Base-by-base conservation (phyloP, 441 rosid species). In the Macaranga tanarius region DNA sequence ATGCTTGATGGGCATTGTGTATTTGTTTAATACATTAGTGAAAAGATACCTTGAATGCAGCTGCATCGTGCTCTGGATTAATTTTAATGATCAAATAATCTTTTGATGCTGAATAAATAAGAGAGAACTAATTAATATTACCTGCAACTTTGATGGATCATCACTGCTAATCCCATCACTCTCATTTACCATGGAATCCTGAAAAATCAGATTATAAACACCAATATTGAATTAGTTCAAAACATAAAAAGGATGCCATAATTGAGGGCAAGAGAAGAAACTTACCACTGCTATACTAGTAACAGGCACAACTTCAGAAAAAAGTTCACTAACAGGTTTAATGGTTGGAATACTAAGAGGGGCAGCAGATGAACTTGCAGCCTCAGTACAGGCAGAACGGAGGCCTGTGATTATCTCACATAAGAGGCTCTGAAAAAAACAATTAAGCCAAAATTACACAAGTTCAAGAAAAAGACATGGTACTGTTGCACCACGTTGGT, bases 321-420 rank as follows among this genome's bases (percentile, higher is more conserved):
- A 84, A 73, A 91, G 91, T 77, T 86, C 88, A 57, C 65, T 75
- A 26, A 91, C 89, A 74, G 95, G 92, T 82, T 87, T 90, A 16
- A 84, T 69, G 22, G 79, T 76, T 66, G 86, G 84, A 76, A 87
- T 60, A 73, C 82, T 83, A 56, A 94, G 89, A 73, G 84, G 87
- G 71, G 89, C 83, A 77, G 90, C 88, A 79, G 98, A 93, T 73
- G 97, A 95, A 81, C 99, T 95, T 65, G 91, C 95, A 68, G 81
- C 84, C 77, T 90, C 90, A 10, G 80, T 75, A 75, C 87, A 83
- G 51, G 86, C 85, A 23, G 95, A 83, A 72, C 85, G 91, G 69
- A 89, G 90, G 79, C 97, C 88, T 31, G 90, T 76, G 56, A 92
- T 92, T 77, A 95, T 85, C 79, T 92, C 97, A 73, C 86, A 90